Evolutionary conservation across 441 rosid species (phyloP).

Genomic region (Jatropha podagrica): DNA sequence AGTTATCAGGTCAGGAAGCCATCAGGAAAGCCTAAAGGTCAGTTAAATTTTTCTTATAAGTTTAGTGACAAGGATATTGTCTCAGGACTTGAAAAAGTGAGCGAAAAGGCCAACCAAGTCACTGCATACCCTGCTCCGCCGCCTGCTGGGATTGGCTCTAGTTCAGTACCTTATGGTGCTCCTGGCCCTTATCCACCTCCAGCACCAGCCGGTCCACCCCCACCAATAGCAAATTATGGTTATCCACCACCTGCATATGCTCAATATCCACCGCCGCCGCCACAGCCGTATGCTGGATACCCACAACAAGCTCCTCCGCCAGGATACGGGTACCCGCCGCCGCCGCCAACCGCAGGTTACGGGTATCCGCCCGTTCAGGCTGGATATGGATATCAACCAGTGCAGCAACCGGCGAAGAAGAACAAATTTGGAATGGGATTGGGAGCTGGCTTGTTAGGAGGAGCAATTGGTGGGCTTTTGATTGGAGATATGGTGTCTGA

Average conservation of each 20-base stretch:
- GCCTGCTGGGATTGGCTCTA: slow-evolving; percentile 20
- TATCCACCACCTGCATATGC: slow-evolving; percentile 33
- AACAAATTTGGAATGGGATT: slow-evolving; percentile 57
- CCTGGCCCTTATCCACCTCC: slow-evolving; percentile 27
- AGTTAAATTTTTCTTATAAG: slow-evolving; percentile 49
- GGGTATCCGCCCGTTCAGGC: slow-evolving; percentile 25
- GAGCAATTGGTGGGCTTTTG: slow-evolving; percentile 57
- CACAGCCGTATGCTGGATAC: slow-evolving; percentile 27
- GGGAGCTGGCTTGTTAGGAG: slow-evolving; percentile 68
- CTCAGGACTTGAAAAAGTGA: background rate
- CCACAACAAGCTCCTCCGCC: slow-evolving; percentile 30
- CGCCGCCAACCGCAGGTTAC: slow-evolving; percentile 26
- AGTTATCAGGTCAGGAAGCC: slow-evolving; percentile 53
- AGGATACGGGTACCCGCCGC: slow-evolving; percentile 23
- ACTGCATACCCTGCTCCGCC: slow-evolving; percentile 35
- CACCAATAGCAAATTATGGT: slow-evolving; percentile 16
- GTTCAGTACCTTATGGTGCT: slow-evolving; percentile 28
- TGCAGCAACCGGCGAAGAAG: slow-evolving; percentile 39
- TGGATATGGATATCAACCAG: slow-evolving; percentile 26
- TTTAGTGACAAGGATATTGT: slow-evolving; percentile 34
- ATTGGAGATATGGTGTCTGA: slow-evolving; percentile 65
- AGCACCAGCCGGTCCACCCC: background rate
- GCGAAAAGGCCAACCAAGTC: slow-evolving; percentile 19
- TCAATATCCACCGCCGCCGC: slow-evolving; percentile 30
- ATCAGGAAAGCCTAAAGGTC: slow-evolving; percentile 60